A percentile compares a stretch with the other conserved stretches of the same genome.
These are phyloP conservation scores for Helotiales sp. DNA, from an alignment of 2,329 filamentous ascomycete species.

Conservation along the genomic window DNA sequence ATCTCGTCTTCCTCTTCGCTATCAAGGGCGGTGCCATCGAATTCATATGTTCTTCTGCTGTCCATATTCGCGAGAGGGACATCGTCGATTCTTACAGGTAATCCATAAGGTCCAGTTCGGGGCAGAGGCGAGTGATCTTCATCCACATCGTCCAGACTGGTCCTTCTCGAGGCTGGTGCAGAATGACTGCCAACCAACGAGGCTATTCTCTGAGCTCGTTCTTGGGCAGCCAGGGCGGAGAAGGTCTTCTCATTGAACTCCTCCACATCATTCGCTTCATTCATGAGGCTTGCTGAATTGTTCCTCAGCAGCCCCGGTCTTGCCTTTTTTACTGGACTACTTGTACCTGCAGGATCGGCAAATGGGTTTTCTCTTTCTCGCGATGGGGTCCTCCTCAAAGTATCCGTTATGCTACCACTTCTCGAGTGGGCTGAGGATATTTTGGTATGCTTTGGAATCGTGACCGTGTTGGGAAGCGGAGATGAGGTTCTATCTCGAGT, in stretches of 20 bases:
- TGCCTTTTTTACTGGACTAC: constrained; percentile 19
- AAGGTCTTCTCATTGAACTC: constrained; percentile 32
- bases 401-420: constrained; percentile 23
- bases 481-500: constrained; percentile 25
- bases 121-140: constrained; percentile 19
- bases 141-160: constrained; percentile 30
- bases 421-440: constrained; percentile 31
- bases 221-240: constrained; percentile 34
- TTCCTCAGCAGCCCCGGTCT: constrained; percentile 31
- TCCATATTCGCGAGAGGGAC: constrained; percentile 34
- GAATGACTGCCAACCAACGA: constrained; percentile 33
- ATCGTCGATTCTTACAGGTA: constrained; percentile 33
- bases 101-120: constrained; percentile 7
- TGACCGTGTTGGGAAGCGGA: constrained; percentile 6
- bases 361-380: constrained; percentile 33
- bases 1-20: constrained; percentile 30
- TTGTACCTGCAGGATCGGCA: constrained; percentile 18
- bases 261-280: constrained; percentile 16
- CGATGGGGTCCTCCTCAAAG: constrained; percentile 25
- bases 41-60: constrained; percentile 25
- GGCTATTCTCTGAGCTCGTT: constrained; percentile 33
- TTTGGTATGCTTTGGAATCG: constrained; percentile 18
- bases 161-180: constrained; percentile 33
- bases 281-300: constrained; percentile 19
- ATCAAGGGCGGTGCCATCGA: constrained; percentile 24